Evolutionary conservation across 345 rosid species (phyloP), one percentile per base, ranked within the genome.

Genomic region (Carallia brachiata): DNA sequence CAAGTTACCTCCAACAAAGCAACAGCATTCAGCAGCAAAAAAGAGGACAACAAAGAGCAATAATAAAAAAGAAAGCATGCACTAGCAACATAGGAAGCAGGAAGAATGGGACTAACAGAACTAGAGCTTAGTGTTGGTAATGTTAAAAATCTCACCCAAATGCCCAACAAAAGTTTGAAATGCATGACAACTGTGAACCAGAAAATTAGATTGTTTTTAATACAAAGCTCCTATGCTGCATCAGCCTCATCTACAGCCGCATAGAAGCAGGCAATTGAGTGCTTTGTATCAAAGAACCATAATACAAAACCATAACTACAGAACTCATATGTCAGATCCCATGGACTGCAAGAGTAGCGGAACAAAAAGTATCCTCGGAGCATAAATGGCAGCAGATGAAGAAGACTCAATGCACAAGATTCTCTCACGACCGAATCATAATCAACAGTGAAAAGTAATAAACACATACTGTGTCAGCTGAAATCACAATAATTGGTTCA

Each of bases 381-480:
- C 83, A 84, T 76, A 81, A 75, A 80, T 69, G 85, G 80, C 80
- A 67, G 52, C 67, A 60, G 73, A 75, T 67, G 75, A 74, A 65
- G 27, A 17, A 34, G 36, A 53, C 62, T 56, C 16, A 73, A 77
- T 50, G 53, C 66, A 58, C 5, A 30, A 36, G 19, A 64, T 15
- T 36, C 56, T n/a, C 62, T 30, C 23, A 76, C 66, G 55, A 27
- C 16, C 7, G 66, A 73, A 72, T 56, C 44, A 56, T 52, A 37
- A 63, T 34, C 17, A 8, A 37, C 53, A 36, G 71, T 30, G 66
- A 77, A 67, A 52, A 53, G 13, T 63, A 65, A 71, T 55, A 55
- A 71, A 80, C 53, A 78, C 93, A 86, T 88, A 90, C 94, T 36
- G 94, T 88, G 65, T 90, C 96, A 2, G 94, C 87, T 32, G 96